Percentiles rank a stretch among this genome's conserved stretches.
Evolutionary conservation across 805 yeast species (phyloP).

Genomic region (Myxozyma vanderwaltii): DNA sequence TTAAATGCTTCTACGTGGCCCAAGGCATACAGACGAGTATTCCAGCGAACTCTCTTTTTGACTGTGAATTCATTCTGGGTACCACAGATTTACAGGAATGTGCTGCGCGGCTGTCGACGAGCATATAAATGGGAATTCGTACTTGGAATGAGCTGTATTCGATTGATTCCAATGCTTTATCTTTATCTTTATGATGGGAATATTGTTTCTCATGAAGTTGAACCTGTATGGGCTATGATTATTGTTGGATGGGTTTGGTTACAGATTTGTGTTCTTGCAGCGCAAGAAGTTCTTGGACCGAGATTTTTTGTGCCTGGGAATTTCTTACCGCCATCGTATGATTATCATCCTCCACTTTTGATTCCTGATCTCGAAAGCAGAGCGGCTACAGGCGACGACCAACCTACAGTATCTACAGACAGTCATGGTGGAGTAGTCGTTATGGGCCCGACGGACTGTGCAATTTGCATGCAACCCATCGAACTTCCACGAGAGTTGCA

Average conservation of each 20-base stretch:
- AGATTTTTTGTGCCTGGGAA: constrained; percentile 77
- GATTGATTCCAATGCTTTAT: constrained; percentile 68
- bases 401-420: constrained; percentile 37
- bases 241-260: constrained; percentile 57
- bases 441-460: constrained; percentile 57
- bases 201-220: constrained; percentile 76
- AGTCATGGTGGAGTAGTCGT: constrained; percentile 20
- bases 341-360: constrained; percentile 71
- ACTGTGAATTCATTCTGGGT: constrained; percentile 75
- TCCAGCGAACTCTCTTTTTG: constrained; percentile 59
- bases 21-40: constrained; percentile 51
- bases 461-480: constrained; percentile 86
- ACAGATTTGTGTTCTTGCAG: constrained; percentile 59
- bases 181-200: constrained; percentile 50
- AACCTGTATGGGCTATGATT: constrained; percentile 52
- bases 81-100: constrained; percentile 83
- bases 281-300: constrained; percentile 74
- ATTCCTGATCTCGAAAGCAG: constrained; percentile 60
- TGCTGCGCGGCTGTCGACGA: constrained; percentile 64
- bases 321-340: constrained; percentile 77
- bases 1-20: constrained; percentile 68
- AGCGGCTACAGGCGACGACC: constrained; percentile 39
- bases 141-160: constrained; percentile 62
- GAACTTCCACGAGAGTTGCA: constrained; percentile 47
- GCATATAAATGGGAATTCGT: constrained; percentile 76